Base-by-base conservation (phyloP, 2,329 filamentous ascomycete species). In the Aspergillus sp. region DNA sequence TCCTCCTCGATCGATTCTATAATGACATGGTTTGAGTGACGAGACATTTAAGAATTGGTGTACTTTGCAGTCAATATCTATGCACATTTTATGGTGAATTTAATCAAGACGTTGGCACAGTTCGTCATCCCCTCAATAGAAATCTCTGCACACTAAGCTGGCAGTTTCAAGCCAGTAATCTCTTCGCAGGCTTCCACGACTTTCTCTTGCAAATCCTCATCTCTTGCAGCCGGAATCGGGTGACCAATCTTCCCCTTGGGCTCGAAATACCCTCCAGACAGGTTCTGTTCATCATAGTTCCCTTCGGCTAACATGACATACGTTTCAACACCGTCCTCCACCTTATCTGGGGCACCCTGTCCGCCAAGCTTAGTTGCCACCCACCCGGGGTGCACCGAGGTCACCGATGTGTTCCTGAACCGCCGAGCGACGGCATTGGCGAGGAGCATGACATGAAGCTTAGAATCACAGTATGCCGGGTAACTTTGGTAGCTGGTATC, bases 381-480 rank as follows among this genome's bases (percentile, higher is more conserved):
- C 81, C 81, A 85, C 2, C 83, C 82, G 1, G 83, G 82, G 66
- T 83, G 78, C 12, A 82, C 69, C 0, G 78, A 70, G 41, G 80
- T 82, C 52, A 78, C 80, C 52, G 78, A 72, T 0, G 82, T 78
- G n/a, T 75, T 67, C 2, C 72, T 69, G 72, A 79, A 82, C 21
- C 76, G 71, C 17, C 79, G 74, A 2, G 83, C 80, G 50, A 86
- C 81, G 6, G 80, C 82, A 60, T 82, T 83, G 0, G 83, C 81
- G 28, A 87, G 73, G 65, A 87, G 73, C 45, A 84, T 73, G 48
- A 84, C 79, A 64, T 86, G 82, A n/a, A 87, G 66, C 71, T 87
- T 87, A 54, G 75, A 81, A 62, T 85, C 83, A 62, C 74, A 77
- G 64, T 87, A 87, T 0, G 80, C 80, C 2, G 71, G 65, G 13